phyloP scores from a whole-genome alignment of 1,139 yeast genomes.

The Maudiozyma humilis region DNA sequence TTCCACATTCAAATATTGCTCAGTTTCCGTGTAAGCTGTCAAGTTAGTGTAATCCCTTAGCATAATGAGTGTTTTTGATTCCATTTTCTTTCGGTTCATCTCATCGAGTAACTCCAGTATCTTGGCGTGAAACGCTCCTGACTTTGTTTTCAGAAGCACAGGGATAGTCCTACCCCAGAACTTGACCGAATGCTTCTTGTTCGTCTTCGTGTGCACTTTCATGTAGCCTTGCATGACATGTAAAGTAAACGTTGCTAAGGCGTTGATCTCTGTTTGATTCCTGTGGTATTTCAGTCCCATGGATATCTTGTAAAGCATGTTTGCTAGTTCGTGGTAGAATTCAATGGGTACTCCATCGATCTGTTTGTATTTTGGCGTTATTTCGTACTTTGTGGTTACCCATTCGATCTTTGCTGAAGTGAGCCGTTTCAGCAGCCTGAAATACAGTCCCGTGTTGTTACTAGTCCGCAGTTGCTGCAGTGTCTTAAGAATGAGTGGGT shows the following conservation, averaged over 20 bases:
- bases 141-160: slow-evolving; percentile 14
- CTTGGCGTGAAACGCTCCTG: slow-evolving; percentile 5
- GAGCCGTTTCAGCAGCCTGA: slow-evolving; percentile 17
- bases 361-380: background rate
- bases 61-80: background rate
- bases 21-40: slow-evolving; percentile 17
- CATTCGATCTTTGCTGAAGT: slow-evolving; percentile 17
- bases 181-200: slow-evolving; percentile 4
- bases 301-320: slow-evolving; percentile 17
- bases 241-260: slow-evolving; percentile 17
- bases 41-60: slow-evolving; percentile 11
- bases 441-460: slow-evolving; percentile 13
- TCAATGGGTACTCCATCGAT: slow-evolving; percentile 16
- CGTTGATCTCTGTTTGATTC: slow-evolving; percentile 7
- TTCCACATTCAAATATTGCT: slow-evolving; percentile 12
- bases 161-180: slow-evolving; percentile 15
- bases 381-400: slow-evolving; percentile 13
- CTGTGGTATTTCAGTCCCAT: slow-evolving; percentile 4
- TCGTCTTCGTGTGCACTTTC: background rate
- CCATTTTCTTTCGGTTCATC: background rate
- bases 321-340: slow-evolving; percentile 20
- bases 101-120: background rate
- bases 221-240: slow-evolving; percentile 13
- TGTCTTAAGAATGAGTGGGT: slow-evolving; percentile 16
- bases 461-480: slow-evolving; percentile 16